A percentile compares a stretch with the other conserved stretches of the same genome.
phyloP scores from a whole-genome alignment of 2,329 filamentous ascomycete genomes.

The Stylonectria norvegica region DNA sequence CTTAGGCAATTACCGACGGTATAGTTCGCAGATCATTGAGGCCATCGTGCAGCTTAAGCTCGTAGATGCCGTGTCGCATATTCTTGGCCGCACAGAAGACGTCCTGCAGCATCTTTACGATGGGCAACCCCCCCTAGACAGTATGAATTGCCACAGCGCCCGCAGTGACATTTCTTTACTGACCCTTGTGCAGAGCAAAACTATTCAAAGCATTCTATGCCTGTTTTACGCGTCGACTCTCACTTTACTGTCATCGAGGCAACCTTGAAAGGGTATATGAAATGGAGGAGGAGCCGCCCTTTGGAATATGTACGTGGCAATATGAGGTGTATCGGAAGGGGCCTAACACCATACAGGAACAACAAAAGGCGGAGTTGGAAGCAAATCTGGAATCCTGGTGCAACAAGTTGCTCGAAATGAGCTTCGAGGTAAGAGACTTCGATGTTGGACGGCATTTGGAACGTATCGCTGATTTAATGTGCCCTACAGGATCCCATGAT shows the following conservation, averaged over 20 bases:
- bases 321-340: not conserved
- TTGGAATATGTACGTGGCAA: slow-evolving; percentile 29
- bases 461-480: not conserved
- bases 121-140: slow-evolving; percentile 62
- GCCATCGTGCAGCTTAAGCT: slow-evolving; percentile 77
- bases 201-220: slow-evolving; percentile 66
- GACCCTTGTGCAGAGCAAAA: slow-evolving; percentile 42
- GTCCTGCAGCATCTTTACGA: slow-evolving; percentile 74
- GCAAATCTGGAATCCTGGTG: slow-evolving; percentile 69
- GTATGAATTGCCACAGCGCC: slow-evolving; percentile 37
- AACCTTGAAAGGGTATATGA: slow-evolving; percentile 81
- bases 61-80: slow-evolving; percentile 81
- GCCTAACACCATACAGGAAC: slow-evolving; percentile 32
- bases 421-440: slow-evolving; percentile 53
- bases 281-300: slow-evolving; percentile 56
- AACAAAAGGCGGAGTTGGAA: slow-evolving; percentile 58
- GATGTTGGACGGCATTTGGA: not conserved
- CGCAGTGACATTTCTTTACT: not conserved
- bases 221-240: slow-evolving; percentile 78
- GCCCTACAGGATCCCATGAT: slow-evolving; percentile 68
- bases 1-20: slow-evolving; percentile 89
- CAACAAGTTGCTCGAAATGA: slow-evolving; percentile 64
- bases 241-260: slow-evolving; percentile 88
- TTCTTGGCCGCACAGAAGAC: slow-evolving; percentile 74
- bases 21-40: slow-evolving; percentile 84